phyloP scores from a whole-genome alignment of 768 basidiomycete species.

The Strobilomyces confusus region DNA sequence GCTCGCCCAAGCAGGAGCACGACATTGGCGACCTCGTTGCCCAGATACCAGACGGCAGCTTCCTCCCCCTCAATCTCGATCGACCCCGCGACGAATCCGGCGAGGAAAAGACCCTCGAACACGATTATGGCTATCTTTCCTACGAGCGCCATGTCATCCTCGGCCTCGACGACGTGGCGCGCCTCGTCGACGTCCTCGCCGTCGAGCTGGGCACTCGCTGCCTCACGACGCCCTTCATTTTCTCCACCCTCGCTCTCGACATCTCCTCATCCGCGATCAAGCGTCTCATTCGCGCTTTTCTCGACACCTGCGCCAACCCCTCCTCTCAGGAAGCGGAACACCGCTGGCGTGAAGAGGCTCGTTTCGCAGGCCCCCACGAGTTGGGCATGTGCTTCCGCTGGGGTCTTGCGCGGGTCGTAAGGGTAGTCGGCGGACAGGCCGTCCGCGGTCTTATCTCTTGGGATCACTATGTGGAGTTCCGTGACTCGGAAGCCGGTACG shows the following conservation, averaged over 20 bases:
- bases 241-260: slow-evolving; percentile 85
- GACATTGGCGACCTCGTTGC: slow-evolving; percentile 35
- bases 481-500: slow-evolving; percentile 78
- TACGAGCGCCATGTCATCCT: slow-evolving; percentile 72
- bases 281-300: slow-evolving; percentile 74
- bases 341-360: slow-evolving; percentile 75
- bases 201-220: slow-evolving; percentile 69
- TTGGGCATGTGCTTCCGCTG: slow-evolving; percentile 91
- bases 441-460: slow-evolving; percentile 83
- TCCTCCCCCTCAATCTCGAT: slow-evolving; percentile 51
- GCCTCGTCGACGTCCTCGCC: slow-evolving; percentile 66
- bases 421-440: slow-evolving; percentile 64
- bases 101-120: slow-evolving; percentile 37
- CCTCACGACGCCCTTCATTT: slow-evolving; percentile 87
- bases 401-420: slow-evolving; percentile 78
- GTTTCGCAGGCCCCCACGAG: slow-evolving; percentile 82
- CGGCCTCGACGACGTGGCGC: slow-evolving; percentile 67
- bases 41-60: slow-evolving; percentile 46
- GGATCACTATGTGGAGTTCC: slow-evolving; percentile 81
- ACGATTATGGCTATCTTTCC: slow-evolving; percentile 71
- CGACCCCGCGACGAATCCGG: slow-evolving; percentile 38
- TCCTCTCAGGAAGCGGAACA: slow-evolving; percentile 41
- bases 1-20: slow-evolving; percentile 34
- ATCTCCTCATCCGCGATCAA: slow-evolving; percentile 70
- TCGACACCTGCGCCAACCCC: slow-evolving; percentile 51